Evolutionary conservation across 176 grass and related monocot genomes (phyloP).

Genomic region (Ampelocalamus luodianensis): DNA sequence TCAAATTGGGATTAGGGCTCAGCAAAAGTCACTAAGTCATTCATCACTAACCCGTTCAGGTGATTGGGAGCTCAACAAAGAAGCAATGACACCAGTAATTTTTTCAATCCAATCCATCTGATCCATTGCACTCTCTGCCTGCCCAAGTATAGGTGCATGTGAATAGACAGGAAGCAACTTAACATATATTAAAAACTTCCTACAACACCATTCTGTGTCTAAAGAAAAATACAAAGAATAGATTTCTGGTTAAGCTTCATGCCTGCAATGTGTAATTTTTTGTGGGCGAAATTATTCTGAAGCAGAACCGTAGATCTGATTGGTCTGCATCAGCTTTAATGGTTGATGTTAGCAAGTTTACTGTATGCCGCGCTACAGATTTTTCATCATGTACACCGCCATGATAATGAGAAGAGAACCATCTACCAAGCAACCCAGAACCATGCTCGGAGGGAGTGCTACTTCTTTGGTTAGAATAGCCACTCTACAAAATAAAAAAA

Average conservation of each 20-base stretch:
- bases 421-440: conserved; percentile 88
- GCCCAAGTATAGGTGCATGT: conserved; percentile 43
- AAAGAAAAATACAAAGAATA: conserved; percentile 18
- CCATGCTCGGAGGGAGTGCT: conserved; percentile 78
- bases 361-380: conserved; percentile 93
- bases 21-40: background rate
- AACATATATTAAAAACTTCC: conserved; percentile 33
- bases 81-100: conserved; percentile 98
- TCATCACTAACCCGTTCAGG: conserved; percentile 79
- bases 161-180: conserved; percentile 39
- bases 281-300: conserved; percentile 95
- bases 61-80: conserved; percentile 93
- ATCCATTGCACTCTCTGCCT: conserved; percentile 99
- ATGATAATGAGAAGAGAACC: conserved; percentile 99
- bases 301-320: conserved; percentile 94
- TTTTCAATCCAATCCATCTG: conserved; percentile 99
- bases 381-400: conserved; percentile 95
- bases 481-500: conserved; percentile 57
- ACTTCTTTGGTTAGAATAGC: conserved; percentile 76
- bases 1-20: conserved; percentile 32
- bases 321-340: conserved; percentile 97
- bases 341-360: conserved; percentile 95
- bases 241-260: conserved; percentile 2
- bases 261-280: conserved; percentile 99
- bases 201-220: background rate